Evolutionary conservation across 495 filamentous ascomycete genomes (phyloP).

Genomic region (Podospora australis): DNA sequence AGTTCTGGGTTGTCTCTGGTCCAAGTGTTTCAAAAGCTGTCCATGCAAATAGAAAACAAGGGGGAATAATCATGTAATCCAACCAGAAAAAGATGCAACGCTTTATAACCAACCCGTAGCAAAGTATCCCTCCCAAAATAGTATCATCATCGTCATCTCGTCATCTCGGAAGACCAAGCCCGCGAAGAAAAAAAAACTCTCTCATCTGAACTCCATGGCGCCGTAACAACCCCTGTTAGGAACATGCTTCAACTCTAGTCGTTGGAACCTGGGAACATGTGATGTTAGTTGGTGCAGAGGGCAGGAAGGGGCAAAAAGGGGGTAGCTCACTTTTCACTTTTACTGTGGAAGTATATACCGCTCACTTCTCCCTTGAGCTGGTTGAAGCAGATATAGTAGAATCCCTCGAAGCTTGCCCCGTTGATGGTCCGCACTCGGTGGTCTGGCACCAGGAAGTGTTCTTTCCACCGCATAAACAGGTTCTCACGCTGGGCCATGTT

Average conservation of each 20-base stretch:
- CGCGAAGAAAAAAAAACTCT: neutral
- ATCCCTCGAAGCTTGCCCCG: slow-evolving; percentile 95
- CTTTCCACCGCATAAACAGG: slow-evolving; percentile 99
- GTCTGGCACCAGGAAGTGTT: slow-evolving; percentile 95
- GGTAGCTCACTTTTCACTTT: slow-evolving; percentile 80
- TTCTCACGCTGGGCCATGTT: slow-evolving; percentile 79
- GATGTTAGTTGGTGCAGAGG: neutral
- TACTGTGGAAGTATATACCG: slow-evolving; percentile 96
- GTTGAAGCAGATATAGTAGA: slow-evolving; percentile 99
- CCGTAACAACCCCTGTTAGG: slow-evolving; percentile 76
- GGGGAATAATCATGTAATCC: too few species aligned
- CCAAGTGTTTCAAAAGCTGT: too few species aligned
- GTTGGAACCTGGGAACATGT: slow-evolving; percentile 63
- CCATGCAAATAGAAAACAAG: too few species aligned
- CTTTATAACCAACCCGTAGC: too few species aligned
- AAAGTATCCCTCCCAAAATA: too few species aligned
- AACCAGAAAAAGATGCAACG: too few species aligned
- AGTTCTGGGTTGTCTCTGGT: too few species aligned
- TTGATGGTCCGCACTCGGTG: slow-evolving; percentile 83
- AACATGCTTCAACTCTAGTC: slow-evolving; percentile 84
- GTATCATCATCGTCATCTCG: neutral
- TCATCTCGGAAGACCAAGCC: neutral
- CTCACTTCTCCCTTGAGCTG: slow-evolving; percentile 76
- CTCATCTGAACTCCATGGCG: slow-evolving; percentile 89
- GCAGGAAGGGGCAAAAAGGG: neutral